Evolutionary conservation across 768 basidiomycete species (phyloP), one percentile per base, ranked within the genome.

Genomic region (Serendipita sp.): DNA sequence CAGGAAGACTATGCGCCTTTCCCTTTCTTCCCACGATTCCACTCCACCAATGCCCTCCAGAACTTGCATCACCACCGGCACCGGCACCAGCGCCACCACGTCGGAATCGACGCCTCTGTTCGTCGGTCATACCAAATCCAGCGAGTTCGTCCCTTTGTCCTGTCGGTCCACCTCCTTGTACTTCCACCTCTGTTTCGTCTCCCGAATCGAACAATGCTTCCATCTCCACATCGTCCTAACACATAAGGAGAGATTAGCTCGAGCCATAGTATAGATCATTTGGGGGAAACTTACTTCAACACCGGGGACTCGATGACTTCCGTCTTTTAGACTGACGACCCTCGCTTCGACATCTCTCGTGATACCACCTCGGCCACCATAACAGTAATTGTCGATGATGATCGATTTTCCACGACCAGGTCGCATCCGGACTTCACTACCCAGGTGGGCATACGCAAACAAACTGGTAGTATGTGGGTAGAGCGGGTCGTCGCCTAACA

Each of bases 401-500:
- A 60, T 60, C 8, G 28, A 32, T 10, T 30, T 60, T 1, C 56
- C 56, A 10, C 10, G 11, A 4, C 56, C 56, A 8, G 56, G 56
- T 28, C 56, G 56, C 56, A 60, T 60, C 56, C 35, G 23, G 28
- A 60, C 56, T 35, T 60, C 56, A 28, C 28, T 32, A 1, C 56
- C 56, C 10, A 60, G 56, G n/a, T 60, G 56, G 1, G 56, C 56
- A 35, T 60, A 60, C 35, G 56, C 56, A 2, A 60, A 60, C 1
- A 60, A 2, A 36, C 28, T 32, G 1, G 56, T 60, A 0, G 56
- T 30, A 28, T 60, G 56, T 8, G 56, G 56, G 34, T 60, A 60
- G 56, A 60, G 56, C 2, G 56, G 56, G n/a, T 60, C 56, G 34
- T 63, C 63, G 23, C 38, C 63, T 2, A 63, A 41, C 56, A 60